Base-by-base conservation (phyloP, 257 asterid genomes). In the Anisodus acutangulus region DNA sequence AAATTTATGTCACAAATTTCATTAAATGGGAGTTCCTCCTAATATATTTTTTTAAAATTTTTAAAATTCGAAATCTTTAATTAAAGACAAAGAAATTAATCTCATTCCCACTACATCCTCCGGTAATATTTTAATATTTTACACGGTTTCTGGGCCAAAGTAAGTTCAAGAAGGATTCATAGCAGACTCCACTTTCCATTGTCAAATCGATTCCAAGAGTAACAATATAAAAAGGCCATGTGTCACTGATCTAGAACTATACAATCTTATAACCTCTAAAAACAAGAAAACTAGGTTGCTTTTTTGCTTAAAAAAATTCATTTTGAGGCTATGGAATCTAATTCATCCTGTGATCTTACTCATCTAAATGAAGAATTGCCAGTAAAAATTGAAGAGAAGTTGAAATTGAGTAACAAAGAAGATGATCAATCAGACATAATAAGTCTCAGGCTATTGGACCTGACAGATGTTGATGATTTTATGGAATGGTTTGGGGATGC, bases 391-490 rank as follows among this genome's bases (percentile, higher is more conserved):
- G 60, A 66, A 1, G 60, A 72, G 45, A 49, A 26, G 10, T 19
- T 74, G 80, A 49, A 47, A 1, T 47, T 47, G 19, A 47, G 19
- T 47, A 49, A 51, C 63, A 51, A 26, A 57, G 91, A 86, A 78
- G 64, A 66, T 39, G 78, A 39, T 57, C 57, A 81, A 49, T 79
- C 91, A 72, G 92, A 86, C 81, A 83, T 92, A 82, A 83, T 93
- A 81, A 88, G 85, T 5, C 88, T 95, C 85, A 91, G 97, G 86
- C 88, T 81, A 31, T 71, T 94, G 55, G 92, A 88, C 9, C 72
- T 88, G 37, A 86, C 92, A 78, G 98, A 95, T 58, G 91, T 88
- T 55, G 98, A 92, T 55, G 94, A 90, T 82, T 90, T 88, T 87
- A 71, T 89, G 88, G 83, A 84, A 15, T 95, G 94, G 94, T 68